Evolutionary conservation across 2,329 filamentous ascomycete genomes (phyloP), one percentile per base, ranked within the genome.

Genomic region (Aspergillus eucalypticola): DNA sequence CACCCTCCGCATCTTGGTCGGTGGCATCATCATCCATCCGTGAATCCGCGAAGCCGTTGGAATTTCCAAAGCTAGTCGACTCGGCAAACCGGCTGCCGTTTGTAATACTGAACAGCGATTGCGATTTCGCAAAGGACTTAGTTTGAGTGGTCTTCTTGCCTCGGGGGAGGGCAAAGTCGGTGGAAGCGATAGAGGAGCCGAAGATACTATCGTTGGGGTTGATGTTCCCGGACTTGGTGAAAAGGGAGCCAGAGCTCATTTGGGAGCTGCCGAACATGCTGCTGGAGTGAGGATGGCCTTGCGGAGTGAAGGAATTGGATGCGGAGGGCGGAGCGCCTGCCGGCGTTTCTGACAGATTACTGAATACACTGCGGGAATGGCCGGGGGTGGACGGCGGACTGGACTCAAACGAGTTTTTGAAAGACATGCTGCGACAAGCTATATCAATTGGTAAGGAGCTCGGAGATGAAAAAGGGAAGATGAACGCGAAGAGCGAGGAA

Each of bases 261-360:
- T 80, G 79, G 15, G 84, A 84, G 71, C 79, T 83, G 54, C 81
- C 81, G 64, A 84, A 82, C 19, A 82, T 67, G 46, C 78, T 67
- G 46, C 78, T 78, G 6, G 81, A 80, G 27, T 83, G 82, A 50
- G 83, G 83, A 46, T 78, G 78, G 3, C 82, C 84, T 59, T 80
- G 78, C 32, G 84, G 84, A 21, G 84, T 86, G 56, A 84, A 85
- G n/a, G 84, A 86, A 62, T 73, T 72, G 25, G 77, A 74, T 60
- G 77, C 79, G 32, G 82, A 83, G 25, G 83, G 84, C 1, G 84
- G 84, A 60, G 78, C 80, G 42, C 83, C 84, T 50, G 82, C 83
- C 55, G 85, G 85, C 15, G 85, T 87, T 19, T 83, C 86, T 5
- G 85, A 86, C 48, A 82, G 77, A 64, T 77, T 72, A 58, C 73